Evolutionary conservation across 768 basidiomycete species (phyloP), one percentile per base, ranked within the genome.

Genomic region (Albatrellus ellisii): DNA sequence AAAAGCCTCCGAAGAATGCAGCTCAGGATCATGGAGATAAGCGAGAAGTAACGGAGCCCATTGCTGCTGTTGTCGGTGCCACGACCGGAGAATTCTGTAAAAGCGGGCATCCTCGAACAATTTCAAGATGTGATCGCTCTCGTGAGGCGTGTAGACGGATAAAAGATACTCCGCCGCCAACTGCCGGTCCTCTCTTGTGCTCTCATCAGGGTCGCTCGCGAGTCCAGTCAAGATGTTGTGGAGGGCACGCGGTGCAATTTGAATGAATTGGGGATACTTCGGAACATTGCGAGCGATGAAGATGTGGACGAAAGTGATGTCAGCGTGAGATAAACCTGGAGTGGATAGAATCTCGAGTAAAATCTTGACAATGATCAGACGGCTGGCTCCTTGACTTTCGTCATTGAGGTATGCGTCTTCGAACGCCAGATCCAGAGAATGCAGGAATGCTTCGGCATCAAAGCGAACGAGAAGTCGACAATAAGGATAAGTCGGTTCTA

Each of bases 271-370:
- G 1, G 84, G 78, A 61, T 98, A 99, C 62, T 97, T 98, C 0
- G 95, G 89, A 9, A 95, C 76, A 58, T 98, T 99, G 45, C 92
- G 81, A 3, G 95, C 88, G 43, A 98, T 72, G 61, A 99, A 99
- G 46, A 99, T 98, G 55, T 92, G 78, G 38, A 94, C 70, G 58
- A 99, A 86, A 3, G 86, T 90, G 44, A 65, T 62, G 55, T 87
- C 89, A 29, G 69, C 59, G 22, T 72, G 59, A 0, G 74, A 61
- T 21, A 90, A 60, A 37, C 68, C 66, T 18, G 72, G 67, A 39
- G 63, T 56, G 4, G 75, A 65, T 5, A 81, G 50, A 26, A 92
- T 77, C 54, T 97, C 90, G 43, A 91, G 69, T 26, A 97, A 65
- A 42, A 89, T 79, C 52, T 81, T 81, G 54, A 92, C 66, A 49